phyloP scores from a whole-genome alignment of 495 filamentous ascomycete genomes.

The Trichoderma reesei region DNA sequence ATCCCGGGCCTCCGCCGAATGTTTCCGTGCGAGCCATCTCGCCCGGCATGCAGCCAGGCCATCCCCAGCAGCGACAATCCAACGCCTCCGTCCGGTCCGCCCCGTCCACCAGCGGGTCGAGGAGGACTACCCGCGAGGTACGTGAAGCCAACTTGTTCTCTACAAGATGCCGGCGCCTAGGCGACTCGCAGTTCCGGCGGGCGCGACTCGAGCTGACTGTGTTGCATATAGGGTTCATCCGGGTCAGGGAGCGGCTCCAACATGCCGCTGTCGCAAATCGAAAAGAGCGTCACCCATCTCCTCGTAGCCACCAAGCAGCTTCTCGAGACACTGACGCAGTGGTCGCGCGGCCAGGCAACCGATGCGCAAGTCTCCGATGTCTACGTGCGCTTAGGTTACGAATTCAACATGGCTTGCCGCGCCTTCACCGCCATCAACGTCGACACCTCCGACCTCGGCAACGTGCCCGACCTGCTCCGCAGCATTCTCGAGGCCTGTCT shows the following conservation, averaged over 20 bases:
- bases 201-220: conserved; percentile 8
- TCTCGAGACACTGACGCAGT: conserved; percentile 91
- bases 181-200: neutral
- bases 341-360: conserved; percentile 84
- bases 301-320: conserved; percentile 96
- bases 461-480: conserved; percentile 84
- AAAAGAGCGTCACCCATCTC: conserved; percentile 96
- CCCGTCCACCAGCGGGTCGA: conserved; percentile 15
- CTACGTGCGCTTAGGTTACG: conserved; percentile 92
- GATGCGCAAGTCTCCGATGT: conserved; percentile 95
- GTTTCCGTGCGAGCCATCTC: conserved; percentile 57
- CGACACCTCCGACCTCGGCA: conserved; percentile 84
- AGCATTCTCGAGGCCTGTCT: conserved; percentile 90
- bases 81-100: conserved; percentile 25
- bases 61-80: conserved; percentile 26
- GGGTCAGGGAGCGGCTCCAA: conserved; percentile 24
- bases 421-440: conserved; percentile 95
- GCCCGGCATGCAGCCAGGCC: conserved; percentile 44
- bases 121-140: conserved; percentile 32
- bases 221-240: neutral
- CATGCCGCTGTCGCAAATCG: conserved; percentile 74
- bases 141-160: conserved; percentile 15
- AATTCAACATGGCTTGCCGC: conserved; percentile 96
- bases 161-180: neutral
- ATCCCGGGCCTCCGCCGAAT: conserved; percentile 28